Conservation (phyloP, 352 stramenopile species). For the Globisporangium alternatum region DNA sequence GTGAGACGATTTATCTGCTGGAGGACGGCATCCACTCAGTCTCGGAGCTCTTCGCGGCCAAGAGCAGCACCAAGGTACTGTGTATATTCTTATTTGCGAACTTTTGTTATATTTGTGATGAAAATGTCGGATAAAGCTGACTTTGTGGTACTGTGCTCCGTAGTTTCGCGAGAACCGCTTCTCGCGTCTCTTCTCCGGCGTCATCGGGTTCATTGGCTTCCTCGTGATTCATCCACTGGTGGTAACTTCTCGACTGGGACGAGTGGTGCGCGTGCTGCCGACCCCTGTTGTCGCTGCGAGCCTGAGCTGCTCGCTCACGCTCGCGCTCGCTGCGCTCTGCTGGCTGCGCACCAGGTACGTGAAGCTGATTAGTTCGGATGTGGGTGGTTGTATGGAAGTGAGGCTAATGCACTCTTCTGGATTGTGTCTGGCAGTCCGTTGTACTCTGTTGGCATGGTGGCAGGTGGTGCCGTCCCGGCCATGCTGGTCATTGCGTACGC, state of each 20-base stretch:
- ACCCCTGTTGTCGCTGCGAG: conserved; percentile 42
- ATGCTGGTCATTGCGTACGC: conserved; percentile 27
- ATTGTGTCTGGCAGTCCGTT: conserved; percentile 32
- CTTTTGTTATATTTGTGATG: not conserved
- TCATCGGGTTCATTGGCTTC: conserved; percentile 67
- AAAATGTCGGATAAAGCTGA: not conserved
- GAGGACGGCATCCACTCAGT: conserved; percentile 54
- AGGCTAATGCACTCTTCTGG: not conserved
- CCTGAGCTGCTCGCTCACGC: conserved; percentile 48
- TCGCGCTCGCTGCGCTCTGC: conserved; percentile 36
- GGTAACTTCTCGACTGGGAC: conserved; percentile 23
- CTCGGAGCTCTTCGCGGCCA: conserved; percentile 47
- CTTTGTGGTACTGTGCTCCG: not conserved
- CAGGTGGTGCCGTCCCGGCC: conserved; percentile 29
- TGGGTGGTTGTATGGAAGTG: not conserved
- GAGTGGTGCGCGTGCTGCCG: conserved; percentile 30
- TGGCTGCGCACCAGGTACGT: conserved; percentile 57
- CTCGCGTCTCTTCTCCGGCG: conserved; percentile 52
- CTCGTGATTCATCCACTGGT: conserved; percentile 49
- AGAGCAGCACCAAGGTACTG: conserved; percentile 39
- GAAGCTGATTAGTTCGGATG: not conserved
- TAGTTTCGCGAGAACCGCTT: conserved; percentile 68
- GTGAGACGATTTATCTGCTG: conserved; percentile 53
- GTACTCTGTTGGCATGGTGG: conserved; percentile 37
- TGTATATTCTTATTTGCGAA: conserved; percentile 1